Evolutionary conservation across 176 grass and related monocot genomes (phyloP), one percentile per base, ranked within the genome.

Genomic region (Zoysia japonica): DNA sequence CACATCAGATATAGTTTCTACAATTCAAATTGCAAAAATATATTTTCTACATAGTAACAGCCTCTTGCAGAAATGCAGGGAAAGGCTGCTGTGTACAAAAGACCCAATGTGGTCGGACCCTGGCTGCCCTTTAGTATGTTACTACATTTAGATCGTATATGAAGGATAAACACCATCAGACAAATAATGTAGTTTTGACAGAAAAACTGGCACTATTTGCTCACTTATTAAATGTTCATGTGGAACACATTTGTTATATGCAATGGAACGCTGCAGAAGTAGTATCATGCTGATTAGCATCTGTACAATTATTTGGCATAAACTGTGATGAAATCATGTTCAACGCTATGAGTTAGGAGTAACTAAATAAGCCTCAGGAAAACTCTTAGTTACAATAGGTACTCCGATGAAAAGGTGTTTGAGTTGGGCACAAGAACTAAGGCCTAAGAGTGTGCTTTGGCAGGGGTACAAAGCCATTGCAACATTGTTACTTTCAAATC

Each of bases 301-400:
- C 39, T 42, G 44, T 51, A 50, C 2, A 79, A 12, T 59, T 67
- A 36, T 28, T 28, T 28, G 41, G 38, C 50, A 49, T 9, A 74
- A 67, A 80, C 42, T 16, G 66, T 61, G 66, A 74, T 75, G 51
- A 28, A 47, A n/a, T 19, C 59, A 55, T 63, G 56, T 78, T 54
- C 66, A 16, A 64, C 38, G 8, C 2, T 77, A 49, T 19, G 68
- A 43, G 68, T 72, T 77, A 48, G 45, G 68, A 68, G 68, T 72
- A 65, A 64, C 28, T 28, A 17, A 47, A 53, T 8, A 49, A 49
- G 6, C 14, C 47, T 4, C 7, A 66, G 36, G 41, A 17, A 43
- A 49, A 43, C 7, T 61, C 65, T 64, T 78, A 68, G 19, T 39
- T 42, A 73, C 72, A 66, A 73, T 57, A 73, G 16, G 17, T 14